Evolutionary conservation across 768 basidiomycete genomes (phyloP).

Genomic region (Mycena capillaripes): DNA sequence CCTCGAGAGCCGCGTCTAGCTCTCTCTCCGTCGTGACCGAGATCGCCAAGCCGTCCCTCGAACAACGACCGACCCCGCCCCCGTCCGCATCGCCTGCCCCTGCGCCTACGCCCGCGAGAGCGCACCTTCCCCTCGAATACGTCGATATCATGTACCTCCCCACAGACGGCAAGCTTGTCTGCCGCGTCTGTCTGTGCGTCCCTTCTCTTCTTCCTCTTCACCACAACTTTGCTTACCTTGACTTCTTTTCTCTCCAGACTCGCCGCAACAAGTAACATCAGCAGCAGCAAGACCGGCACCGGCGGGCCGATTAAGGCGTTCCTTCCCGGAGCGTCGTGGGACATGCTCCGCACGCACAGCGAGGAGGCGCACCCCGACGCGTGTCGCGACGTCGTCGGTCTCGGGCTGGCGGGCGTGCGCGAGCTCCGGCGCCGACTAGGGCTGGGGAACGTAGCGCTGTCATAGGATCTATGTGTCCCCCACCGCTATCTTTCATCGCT

Average conservation of each 20-base stretch:
- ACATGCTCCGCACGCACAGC: slow-evolving; percentile 52
- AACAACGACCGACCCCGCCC: neutral
- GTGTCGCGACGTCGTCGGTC: slow-evolving; percentile 50
- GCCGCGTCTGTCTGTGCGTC: slow-evolving; percentile 56
- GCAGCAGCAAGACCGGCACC: slow-evolving; percentile 4
- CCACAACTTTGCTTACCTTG: too few species aligned
- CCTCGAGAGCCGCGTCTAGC: slow-evolving; percentile 20
- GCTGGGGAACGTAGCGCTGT: neutral
- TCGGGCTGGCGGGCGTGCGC: slow-evolving; percentile 50
- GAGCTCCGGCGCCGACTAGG: slow-evolving; percentile 50
- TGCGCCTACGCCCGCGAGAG: neutral
- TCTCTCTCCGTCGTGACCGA: neutral
- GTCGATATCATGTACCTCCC: slow-evolving; percentile 56
- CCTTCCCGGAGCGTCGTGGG: slow-evolving; percentile 49
- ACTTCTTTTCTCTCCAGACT: slow-evolving; percentile 11
- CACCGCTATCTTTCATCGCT: neutral
- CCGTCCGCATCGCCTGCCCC: neutral
- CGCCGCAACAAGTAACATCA: slow-evolving; percentile 9
- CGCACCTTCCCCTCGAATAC: slow-evolving; percentile 43
- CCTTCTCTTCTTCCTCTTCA: neutral
- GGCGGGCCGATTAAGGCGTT: slow-evolving; percentile 42
- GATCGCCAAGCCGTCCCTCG: neutral
- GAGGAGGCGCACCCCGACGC: slow-evolving; percentile 49
- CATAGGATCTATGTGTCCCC: neutral
- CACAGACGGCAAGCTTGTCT: slow-evolving; percentile 47